Evolutionary conservation across 192 early-diverging fungal genomes (phyloP).

Genomic region (Rhizophlyctis rosea): DNA sequence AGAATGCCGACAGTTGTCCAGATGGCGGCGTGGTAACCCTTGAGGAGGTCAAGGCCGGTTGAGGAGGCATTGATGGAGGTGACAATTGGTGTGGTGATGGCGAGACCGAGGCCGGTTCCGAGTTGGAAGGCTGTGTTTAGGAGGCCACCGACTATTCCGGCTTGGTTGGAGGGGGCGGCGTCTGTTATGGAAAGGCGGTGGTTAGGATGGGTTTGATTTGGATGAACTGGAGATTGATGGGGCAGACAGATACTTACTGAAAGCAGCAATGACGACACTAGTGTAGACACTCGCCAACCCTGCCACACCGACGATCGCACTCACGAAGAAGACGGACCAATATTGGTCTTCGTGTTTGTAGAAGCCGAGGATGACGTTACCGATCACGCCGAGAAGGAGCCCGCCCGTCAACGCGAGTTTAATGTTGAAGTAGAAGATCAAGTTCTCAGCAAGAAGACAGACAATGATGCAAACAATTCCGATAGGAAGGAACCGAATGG

Average conservation of each 20-base stretch:
- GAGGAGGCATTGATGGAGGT: conserved; percentile 1
- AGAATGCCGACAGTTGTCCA: conserved; percentile 23
- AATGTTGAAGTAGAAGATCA: conserved; percentile 21
- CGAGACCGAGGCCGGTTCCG: conserved; percentile 26
- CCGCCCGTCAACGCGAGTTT: conserved; percentile 14
- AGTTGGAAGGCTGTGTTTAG: conserved; percentile 36
- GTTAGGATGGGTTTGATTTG: too few species aligned
- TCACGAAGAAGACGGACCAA: conserved; percentile 19
- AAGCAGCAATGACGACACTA: conserved; percentile 15
- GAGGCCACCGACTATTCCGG: conserved; percentile 29
- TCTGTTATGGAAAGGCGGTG: too few species aligned
- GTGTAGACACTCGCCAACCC: conserved; percentile 10
- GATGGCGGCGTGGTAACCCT: conserved; percentile 27
- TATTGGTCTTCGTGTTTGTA: conserved; percentile 24
- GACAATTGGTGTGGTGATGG: conserved; percentile 26
- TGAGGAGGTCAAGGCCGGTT: conserved; percentile 5
- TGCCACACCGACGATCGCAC: conserved; percentile 7
- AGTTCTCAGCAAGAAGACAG: conserved; percentile 28
- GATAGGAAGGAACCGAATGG: conserved; percentile 38
- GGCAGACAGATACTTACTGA: too few species aligned
- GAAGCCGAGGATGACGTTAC: conserved; percentile 24
- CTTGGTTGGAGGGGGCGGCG: conserved; percentile 15
- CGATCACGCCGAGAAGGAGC: conserved; percentile 9
- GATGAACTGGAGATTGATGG: too few species aligned
- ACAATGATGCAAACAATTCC: conserved; percentile 32